Evolutionary conservation across 2,329 filamentous ascomycete genomes (phyloP), one percentile per base, ranked within the genome.

Genomic region (Plenodomus lindquistii): DNA sequence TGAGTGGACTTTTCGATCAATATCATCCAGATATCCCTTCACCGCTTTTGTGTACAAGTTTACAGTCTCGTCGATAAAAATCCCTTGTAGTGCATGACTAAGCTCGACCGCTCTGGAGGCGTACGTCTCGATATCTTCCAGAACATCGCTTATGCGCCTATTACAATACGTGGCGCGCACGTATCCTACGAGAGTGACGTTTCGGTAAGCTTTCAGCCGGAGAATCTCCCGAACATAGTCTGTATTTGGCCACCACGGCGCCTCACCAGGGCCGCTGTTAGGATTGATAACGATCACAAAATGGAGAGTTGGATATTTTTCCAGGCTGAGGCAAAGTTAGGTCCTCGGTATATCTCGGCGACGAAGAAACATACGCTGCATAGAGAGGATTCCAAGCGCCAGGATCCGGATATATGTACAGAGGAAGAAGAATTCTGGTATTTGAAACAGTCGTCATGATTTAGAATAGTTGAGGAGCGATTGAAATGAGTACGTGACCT

Each of bases 261-360:
- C 50, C 19, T 57, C 70, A 57, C 79, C 81, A 57, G 75, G 81
- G 51, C 69, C 81, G 36, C 47, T 68, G 48, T 70, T 73, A 56
- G 75, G 77, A 44, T 81, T 82, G 43, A 81, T 73, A 41, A 78
- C 73, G 2, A 81, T 69, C n/a, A 79, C 76, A 57, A 82, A 81
- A 40, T 77, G 63, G 48, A 75, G 65, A 31, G 69, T 51, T 3
- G 73, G 73, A 47, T 77, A 24, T 7, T 43, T 22, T n/a, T 37
- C 39, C 16, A 65, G 42, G n/a, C 62, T 65, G 22, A n/a, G 11
- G 40, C 8, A 4, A 11, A 16, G 18, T 48, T 19, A 46, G 36
- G 27, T 2, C 13, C 2, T 13, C 13, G 3, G 19, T 10, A 36
- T 15, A 18, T 8, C 39, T 1, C 4, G 4, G 11, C 16, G 9